Evolutionary conservation across 331 rosid genomes (phyloP).

Genomic region (Pyrus hybrid): DNA sequence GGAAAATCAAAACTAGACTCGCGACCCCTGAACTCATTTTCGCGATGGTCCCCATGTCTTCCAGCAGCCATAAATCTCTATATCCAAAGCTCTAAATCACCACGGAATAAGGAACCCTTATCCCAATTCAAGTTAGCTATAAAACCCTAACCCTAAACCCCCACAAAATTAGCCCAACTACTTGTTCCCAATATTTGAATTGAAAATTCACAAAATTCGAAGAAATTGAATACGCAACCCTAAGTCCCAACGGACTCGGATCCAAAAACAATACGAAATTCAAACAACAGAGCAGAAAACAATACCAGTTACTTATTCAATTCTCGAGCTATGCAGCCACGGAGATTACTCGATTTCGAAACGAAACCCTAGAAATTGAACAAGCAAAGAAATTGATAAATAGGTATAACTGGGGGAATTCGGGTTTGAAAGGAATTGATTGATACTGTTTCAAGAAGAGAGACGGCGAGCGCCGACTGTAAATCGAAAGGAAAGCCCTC

Average conservation of each 20-base stretch:
- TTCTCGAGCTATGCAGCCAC: neutral
- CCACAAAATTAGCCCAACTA: neutral
- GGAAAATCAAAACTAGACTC: constrained; percentile 60
- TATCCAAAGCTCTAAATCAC: constrained; percentile 7
- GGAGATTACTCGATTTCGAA: neutral
- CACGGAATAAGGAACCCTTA: constrained; percentile 13
- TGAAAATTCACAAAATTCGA: neutral
- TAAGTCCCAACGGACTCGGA: constrained; percentile 10
- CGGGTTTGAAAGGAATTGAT: constrained; percentile 10
- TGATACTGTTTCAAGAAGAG: constrained; percentile 5
- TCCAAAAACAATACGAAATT: constrained; percentile 12
- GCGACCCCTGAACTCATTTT: constrained; percentile 62
- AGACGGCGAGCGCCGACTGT: constrained; percentile 7
- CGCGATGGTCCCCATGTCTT: constrained; percentile 74
- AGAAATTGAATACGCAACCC: constrained; percentile 9
- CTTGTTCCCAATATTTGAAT: constrained; percentile 1
- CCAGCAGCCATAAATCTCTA: constrained; percentile 73
- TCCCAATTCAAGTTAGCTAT: constrained; percentile 10
- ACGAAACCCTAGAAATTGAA: constrained; percentile 35
- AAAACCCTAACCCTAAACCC: constrained; percentile 40
- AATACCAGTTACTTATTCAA: neutral
- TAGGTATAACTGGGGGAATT: neutral
- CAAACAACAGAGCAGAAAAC: neutral
- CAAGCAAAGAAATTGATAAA: neutral
- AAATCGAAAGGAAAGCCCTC: constrained; percentile 7